Evolutionary conservation across 1,284 basidiomycete species (phyloP).

Genomic region (Trametes versicolor): DNA sequence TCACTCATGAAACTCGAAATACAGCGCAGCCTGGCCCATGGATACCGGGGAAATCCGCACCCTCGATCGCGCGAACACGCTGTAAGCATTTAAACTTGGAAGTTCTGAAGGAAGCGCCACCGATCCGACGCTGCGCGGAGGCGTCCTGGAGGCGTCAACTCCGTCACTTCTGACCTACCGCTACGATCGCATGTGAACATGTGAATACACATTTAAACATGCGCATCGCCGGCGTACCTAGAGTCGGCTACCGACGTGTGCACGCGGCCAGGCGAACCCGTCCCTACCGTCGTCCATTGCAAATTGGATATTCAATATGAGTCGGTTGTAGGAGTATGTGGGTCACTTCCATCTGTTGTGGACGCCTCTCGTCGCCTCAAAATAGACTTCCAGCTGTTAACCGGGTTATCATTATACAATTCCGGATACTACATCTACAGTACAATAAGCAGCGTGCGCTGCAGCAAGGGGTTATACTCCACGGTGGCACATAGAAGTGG

Average conservation of each 20-base stretch:
- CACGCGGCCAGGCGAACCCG: too few relatives aligned
- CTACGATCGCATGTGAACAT: too few relatives aligned
- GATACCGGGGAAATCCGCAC: neutral
- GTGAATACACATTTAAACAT: too few relatives aligned
- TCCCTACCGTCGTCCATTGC: too few relatives aligned
- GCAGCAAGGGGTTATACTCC: slow-evolving; percentile 19
- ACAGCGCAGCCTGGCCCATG: neutral
- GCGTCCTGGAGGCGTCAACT: neutral
- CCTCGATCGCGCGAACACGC: neutral
- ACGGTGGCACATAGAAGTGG: slow-evolving; percentile 7
- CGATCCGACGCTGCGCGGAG: neutral
- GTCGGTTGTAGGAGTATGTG: too few relatives aligned
- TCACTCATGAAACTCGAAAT: too few relatives aligned
- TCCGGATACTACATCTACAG: slow-evolving; percentile 25
- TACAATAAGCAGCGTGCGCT: slow-evolving; percentile 17
- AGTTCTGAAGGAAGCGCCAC: neutral
- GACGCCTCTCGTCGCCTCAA: neutral
- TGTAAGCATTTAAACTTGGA: neutral
- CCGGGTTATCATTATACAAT: slow-evolving; percentile 15
- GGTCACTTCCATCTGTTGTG: too few relatives aligned
- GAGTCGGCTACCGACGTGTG: too few relatives aligned
- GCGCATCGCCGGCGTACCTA: too few relatives aligned
- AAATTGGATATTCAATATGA: too few relatives aligned
- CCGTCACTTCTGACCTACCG: neutral
- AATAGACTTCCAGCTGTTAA: neutral